Conservation (phyloP, 2,329 filamentous ascomycete genomes). For the Epichloe brachyelytri region DNA sequence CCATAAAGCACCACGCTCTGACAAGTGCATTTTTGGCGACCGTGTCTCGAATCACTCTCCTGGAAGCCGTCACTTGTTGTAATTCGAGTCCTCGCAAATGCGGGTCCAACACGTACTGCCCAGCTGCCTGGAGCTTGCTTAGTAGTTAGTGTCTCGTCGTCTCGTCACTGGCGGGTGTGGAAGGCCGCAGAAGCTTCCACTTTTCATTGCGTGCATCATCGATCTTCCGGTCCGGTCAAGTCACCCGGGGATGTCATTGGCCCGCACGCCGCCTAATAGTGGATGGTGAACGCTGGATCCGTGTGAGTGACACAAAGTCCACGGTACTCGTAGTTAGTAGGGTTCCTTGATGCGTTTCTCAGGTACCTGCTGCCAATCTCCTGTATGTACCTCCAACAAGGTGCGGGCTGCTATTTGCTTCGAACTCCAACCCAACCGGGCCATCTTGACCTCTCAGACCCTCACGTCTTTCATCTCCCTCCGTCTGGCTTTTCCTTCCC, state of each 20-base stretch:
- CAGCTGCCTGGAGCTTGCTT: slow-evolving; percentile 4
- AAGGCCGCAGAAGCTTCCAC: slow-evolving; percentile 6
- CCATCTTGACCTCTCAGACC: slow-evolving; percentile 14
- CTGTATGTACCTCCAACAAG: neutral
- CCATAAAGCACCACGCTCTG: neutral
- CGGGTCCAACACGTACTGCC: slow-evolving; percentile 1
- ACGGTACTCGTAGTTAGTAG: neutral
- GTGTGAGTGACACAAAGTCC: slow-evolving; percentile 5
- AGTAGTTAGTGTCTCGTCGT: too few species aligned
- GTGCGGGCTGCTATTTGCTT: neutral
- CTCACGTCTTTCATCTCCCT: slow-evolving; percentile 8
- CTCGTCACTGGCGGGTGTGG: neutral
- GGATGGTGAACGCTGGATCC: neutral
- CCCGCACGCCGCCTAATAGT: slow-evolving; percentile 11
- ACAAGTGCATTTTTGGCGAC: neutral
- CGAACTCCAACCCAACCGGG: slow-evolving; percentile 3
- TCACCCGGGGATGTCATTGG: slow-evolving; percentile 23
- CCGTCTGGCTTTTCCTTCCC: neutral
- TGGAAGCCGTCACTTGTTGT: neutral
- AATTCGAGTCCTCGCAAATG: neutral
- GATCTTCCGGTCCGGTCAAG: slow-evolving; percentile 23
- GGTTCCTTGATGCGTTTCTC: neutral
- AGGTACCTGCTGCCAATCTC: neutral
- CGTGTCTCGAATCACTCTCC: neutral
- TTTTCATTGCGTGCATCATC: slow-evolving; percentile 16